These are phyloP conservation scores for Botrytis pseudocinerea DNA, from an alignment of 2,329 filamentous ascomycete genomes.

Conservation along the genomic window DNA sequence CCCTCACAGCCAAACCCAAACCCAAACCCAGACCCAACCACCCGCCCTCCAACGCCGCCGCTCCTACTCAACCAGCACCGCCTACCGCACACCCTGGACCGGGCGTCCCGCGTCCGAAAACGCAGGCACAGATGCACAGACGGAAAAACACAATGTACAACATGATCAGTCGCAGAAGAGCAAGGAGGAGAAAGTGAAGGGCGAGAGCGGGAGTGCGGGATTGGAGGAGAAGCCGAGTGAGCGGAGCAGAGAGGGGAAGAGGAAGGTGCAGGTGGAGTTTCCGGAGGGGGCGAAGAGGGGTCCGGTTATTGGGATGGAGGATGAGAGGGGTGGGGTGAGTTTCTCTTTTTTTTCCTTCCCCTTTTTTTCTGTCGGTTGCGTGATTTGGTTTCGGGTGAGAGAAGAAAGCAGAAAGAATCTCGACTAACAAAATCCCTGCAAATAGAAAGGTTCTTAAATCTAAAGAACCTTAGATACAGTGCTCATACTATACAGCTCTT, in stretches of 20 bases:
- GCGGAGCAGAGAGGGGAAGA: not conserved
- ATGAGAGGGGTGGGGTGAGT: constrained; percentile 23
- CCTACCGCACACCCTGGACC: not conserved
- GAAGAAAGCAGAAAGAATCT: not conserved
- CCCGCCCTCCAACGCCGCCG: not conserved
- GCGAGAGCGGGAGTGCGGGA: not conserved
- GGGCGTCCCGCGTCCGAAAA: not conserved
- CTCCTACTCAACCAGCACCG: not conserved
- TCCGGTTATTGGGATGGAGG: constrained; percentile 20
- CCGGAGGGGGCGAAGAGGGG: not conserved
- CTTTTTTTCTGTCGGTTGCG: not conserved
- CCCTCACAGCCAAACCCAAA: not conserved
- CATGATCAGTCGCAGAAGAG: not conserved
- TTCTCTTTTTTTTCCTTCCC: not conserved
- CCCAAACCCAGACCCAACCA: too few species aligned
- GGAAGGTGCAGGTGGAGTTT: constrained; percentile 12
- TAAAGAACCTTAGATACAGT: not conserved
- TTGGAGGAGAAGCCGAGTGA: not conserved
- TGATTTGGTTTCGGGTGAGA: too few species aligned
- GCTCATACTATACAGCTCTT: not conserved
- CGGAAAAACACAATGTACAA: constrained; percentile 4
- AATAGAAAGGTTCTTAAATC: constrained; percentile 3
- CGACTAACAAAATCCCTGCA: not conserved
- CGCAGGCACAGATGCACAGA: not conserved
- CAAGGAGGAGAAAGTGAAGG: not conserved